A percentile compares a stretch with the other conserved stretches of the same genome.
Evolutionary conservation across 441 rosid species (phyloP).

Genomic region (Aquilaria agallochum): DNA sequence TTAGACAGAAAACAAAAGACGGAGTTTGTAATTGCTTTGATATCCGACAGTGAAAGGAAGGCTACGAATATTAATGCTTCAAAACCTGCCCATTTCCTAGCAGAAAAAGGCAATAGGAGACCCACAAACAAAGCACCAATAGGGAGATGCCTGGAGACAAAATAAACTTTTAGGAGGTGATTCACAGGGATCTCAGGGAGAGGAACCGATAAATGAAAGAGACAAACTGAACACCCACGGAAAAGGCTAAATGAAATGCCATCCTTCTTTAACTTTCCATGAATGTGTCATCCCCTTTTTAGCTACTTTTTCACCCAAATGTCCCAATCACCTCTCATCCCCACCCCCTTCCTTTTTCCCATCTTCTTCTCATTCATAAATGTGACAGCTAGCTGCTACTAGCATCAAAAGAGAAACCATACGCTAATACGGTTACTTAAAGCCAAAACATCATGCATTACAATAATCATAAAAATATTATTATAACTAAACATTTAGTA

Average conservation of each 20-base stretch:
- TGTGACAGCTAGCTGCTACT: slow-evolving; percentile 10
- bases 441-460: no score
- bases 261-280: slow-evolving; percentile 11
- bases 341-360: no score
- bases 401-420: no score
- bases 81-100: no score
- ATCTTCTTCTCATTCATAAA: no score
- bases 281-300: not conserved
- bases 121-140: slow-evolving; percentile 5
- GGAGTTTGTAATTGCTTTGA: not conserved
- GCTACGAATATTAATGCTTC: not conserved
- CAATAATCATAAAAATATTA: no score
- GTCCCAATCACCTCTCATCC: no score
- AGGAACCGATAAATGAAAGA: slow-evolving; percentile 11
- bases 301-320: not conserved
- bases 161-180: slow-evolving; percentile 36
- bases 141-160: slow-evolving; percentile 26
- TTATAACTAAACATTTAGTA: no score
- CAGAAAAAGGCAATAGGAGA: no score
- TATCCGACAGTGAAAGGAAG: slow-evolving; percentile 13
- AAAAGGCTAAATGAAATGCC: slow-evolving; percentile 7
- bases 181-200: slow-evolving; percentile 27
- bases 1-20: slow-evolving; percentile 3
- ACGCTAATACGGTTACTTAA: no score
- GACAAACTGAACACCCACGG: slow-evolving; percentile 15